phyloP scores from a whole-genome alignment of 148 eudicot species.

The Amaranthus palmeri region DNA sequence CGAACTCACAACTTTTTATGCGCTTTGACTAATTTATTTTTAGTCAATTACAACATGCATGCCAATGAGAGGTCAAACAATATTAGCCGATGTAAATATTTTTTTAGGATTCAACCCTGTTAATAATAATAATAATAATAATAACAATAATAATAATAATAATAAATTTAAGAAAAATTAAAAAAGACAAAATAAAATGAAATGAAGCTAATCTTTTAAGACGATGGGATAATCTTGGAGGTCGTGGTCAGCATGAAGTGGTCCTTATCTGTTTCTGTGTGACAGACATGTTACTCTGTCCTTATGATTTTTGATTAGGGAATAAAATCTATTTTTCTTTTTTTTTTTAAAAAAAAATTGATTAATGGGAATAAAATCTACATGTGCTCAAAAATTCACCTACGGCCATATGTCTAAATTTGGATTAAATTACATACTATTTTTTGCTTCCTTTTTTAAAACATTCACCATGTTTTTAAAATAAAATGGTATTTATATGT shows the following conservation, averaged over 20 bases:
- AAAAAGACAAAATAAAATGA: too few relatives aligned
- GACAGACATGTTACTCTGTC: constrained; percentile 23
- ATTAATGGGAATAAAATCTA: not conserved
- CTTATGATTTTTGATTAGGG: not conserved
- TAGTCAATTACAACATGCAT: too few relatives aligned
- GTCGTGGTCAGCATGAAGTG: constrained; percentile 17
- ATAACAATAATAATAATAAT: too few relatives aligned
- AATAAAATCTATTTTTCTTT: constrained; percentile 10
- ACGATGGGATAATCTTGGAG: not conserved
- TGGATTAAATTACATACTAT: not conserved
- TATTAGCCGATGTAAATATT: too few relatives aligned
- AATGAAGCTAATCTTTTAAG: too few relatives aligned
- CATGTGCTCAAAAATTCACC: not conserved
- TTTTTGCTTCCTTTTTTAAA: not conserved
- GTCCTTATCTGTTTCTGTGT: not conserved
- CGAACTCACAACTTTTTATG: too few relatives aligned
- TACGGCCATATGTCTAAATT: not conserved
- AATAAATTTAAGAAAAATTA: too few relatives aligned
- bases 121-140: too few relatives aligned
- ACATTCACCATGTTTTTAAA: not conserved
- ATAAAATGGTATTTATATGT: not conserved
- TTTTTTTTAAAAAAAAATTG: not conserved
- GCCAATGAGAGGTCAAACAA: too few relatives aligned
- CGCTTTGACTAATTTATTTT: too few relatives aligned
- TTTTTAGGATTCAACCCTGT: too few relatives aligned